Evolutionary conservation across 2,329 filamentous ascomycete genomes (phyloP).

Genomic region (Fusarium tjaetaba): DNA sequence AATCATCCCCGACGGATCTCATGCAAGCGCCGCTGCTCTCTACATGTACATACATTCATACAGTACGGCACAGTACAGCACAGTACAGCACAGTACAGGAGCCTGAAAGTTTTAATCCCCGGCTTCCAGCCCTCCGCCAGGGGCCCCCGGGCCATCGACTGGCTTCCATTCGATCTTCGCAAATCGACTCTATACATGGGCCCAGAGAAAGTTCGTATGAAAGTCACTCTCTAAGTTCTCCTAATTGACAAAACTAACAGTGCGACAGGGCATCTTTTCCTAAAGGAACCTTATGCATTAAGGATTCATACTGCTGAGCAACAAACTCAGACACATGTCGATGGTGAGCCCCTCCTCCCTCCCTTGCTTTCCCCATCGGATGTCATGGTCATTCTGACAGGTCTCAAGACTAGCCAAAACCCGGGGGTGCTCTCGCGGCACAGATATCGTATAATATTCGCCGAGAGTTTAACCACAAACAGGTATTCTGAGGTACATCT

Average conservation of each 20-base stretch:
- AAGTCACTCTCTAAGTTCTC: constrained; percentile 8
- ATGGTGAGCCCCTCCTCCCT: not conserved
- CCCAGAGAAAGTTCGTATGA: constrained; percentile 3
- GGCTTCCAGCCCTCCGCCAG: not conserved
- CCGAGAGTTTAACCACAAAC: constrained; percentile 28
- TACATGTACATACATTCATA: not conserved
- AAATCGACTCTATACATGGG: constrained; percentile 35
- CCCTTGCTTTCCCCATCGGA: not conserved
- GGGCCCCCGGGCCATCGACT: constrained; percentile 10
- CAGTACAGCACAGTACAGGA: not conserved
- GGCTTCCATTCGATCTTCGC: constrained; percentile 36
- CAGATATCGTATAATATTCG: constrained; percentile 25
- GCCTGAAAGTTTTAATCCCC: constrained; percentile 5
- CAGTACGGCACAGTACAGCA: not conserved
- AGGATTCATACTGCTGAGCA: not conserved
- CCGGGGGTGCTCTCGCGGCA: constrained; percentile 3
- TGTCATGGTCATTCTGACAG: not conserved
- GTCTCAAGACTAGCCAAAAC: not conserved
- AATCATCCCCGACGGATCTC: constrained; percentile 37
- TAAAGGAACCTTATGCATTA: constrained; percentile 3
- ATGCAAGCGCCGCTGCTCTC: constrained; percentile 29
- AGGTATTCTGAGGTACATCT: constrained; percentile 14
- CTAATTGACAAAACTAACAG: constrained; percentile 13
- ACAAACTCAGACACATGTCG: not conserved
- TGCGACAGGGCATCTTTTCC: not conserved